Evolutionary conservation across 2,329 filamentous ascomycete genomes (phyloP).

Genomic region (Cyphellophora europaea): DNA sequence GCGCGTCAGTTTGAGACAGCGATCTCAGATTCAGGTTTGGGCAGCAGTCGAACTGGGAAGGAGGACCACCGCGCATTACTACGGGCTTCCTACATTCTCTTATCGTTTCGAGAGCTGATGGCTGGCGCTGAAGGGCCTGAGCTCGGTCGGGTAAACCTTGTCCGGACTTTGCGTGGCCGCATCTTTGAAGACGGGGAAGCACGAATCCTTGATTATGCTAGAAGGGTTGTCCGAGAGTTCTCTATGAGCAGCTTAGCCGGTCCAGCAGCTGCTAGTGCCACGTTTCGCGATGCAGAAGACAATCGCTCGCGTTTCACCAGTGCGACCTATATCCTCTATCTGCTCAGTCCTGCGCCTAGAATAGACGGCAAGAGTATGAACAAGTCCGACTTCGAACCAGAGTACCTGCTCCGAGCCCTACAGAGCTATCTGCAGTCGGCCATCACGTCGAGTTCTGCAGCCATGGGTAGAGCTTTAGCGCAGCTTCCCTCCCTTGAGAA

Average conservation of each 20-base stretch:
- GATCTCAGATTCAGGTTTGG: slow-evolving; percentile 56
- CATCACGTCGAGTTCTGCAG: slow-evolving; percentile 67
- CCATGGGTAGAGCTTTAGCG: slow-evolving; percentile 64
- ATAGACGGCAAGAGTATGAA: slow-evolving; percentile 28
- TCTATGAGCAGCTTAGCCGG: slow-evolving; percentile 53
- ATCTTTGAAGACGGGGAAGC: slow-evolving; percentile 65
- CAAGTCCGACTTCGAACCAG: slow-evolving; percentile 50
- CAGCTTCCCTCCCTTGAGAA: slow-evolving; percentile 75
- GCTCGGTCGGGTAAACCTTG: slow-evolving; percentile 62
- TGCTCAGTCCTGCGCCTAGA: slow-evolving; percentile 60
- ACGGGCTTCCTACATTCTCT: slow-evolving; percentile 69
- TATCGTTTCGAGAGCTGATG: slow-evolving; percentile 60
- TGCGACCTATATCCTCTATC: slow-evolving; percentile 66
- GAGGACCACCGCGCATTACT: slow-evolving; percentile 73
- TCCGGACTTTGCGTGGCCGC: slow-evolving; percentile 60
- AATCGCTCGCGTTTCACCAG: slow-evolving; percentile 63
- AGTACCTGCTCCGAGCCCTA: slow-evolving; percentile 64
- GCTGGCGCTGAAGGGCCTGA: slow-evolving; percentile 67
- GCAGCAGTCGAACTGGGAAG: slow-evolving; percentile 29
- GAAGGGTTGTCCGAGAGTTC: slow-evolving; percentile 77
- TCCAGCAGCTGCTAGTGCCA: slow-evolving; percentile 20
- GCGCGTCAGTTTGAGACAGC: slow-evolving; percentile 83
- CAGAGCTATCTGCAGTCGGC: slow-evolving; percentile 75
- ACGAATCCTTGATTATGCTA: slow-evolving; percentile 61
- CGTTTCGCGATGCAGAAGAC: slow-evolving; percentile 59